Evolutionary conservation across 2,329 filamentous ascomycete species (phyloP), one percentile per base, ranked within the genome.

Genomic region (Aspergillus fructus): DNA sequence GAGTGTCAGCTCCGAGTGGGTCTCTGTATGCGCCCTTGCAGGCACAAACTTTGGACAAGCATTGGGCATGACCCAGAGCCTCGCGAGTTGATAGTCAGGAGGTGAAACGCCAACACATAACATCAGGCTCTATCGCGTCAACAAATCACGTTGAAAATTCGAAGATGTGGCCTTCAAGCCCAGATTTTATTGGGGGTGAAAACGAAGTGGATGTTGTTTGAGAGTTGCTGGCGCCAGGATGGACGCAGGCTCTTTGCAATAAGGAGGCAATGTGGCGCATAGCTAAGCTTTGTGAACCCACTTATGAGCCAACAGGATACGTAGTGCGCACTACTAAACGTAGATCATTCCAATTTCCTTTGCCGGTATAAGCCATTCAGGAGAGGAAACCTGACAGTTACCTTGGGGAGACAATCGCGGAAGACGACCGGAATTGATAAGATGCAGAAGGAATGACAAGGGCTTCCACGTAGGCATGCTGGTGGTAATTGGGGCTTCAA

Each of bases 201-300:
- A 9, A 19, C 21, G 15, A 7, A 17, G 23, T 46, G 12, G 43
- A 46, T 19, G 2, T 15, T 15, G 15, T 30, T 46, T 23, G 21
- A 27, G 17, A 40, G 40, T 33, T 9, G 40, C 19, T 34, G 48
- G 54, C 48, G 48, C 27, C 34, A 30, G 12, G 11, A 30, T 23
- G 33, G 42, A 23, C 34, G 49, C n/a, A 33, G 17, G 24, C 27
- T 23, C 53, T 43, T 48, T 43, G 49, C 49, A 50, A 57, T 52
- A 49, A 43, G 33, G 17, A 40, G 53, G 13, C 37, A 57, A 53
- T 53, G 43, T 57, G 55, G 55, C 48, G 40, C 43, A 19, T 43
- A 30, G 12, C 27, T 40, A 15, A 27, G 19, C 42, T 15, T 13
- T n/a, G 4, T 30, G 5, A 21, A 23, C n/a, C 55, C 49, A 53